Base-by-base conservation (phyloP, 495 filamentous ascomycete species). In the Xylaria palmicola region DNA sequence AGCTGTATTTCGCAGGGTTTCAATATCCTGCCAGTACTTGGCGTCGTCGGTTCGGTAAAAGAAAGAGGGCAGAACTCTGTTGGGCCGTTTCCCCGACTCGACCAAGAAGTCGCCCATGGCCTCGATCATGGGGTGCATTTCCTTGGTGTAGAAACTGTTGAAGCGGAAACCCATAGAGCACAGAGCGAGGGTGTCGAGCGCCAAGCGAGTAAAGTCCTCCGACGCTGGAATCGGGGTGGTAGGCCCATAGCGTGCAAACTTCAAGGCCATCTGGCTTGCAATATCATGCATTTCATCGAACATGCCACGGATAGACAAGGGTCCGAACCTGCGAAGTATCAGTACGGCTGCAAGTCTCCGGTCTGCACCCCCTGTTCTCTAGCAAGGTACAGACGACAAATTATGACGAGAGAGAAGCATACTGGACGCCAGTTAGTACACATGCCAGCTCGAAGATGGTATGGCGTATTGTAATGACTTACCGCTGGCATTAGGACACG, bases 271-370 rank as follows among this genome's bases (percentile, higher is more conserved):
- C 60, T 93, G 89, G 0, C 74, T 75, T 0, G 86, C 80, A 48
- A 91, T 84, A 65, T 91, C 90, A 59, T 88, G 85, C 89, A 92
- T 92, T 56, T 88, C 86, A 58, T 81, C 75, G 64, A 88, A 90
- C 89, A 91, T 92, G 50, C 69, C 75, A 62, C 82, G 81, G 65
- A 94, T 87, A 8, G 83, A 77, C 30, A 90, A 63, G 3, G 90
- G 90, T 0, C 89, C 89, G 70, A 94, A 91, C 4, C 69, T 72
- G 20, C 52, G 32, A 13, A 45, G 49, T 63, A 44, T 72, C 3
- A 72, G 65, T 36, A 60, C 15, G n/a, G 20, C 22, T 9, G 27
- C 17, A 20, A 26, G 8, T 12, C 17, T 37, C 20, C 13, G 0
- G 24, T 12, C 9, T 36, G 12, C 36, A 47, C 74, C 65, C 81